Evolutionary conservation across 2,329 filamentous ascomycete genomes (phyloP), one percentile per base, ranked within the genome.

Genomic region (Cytospora mali): DNA sequence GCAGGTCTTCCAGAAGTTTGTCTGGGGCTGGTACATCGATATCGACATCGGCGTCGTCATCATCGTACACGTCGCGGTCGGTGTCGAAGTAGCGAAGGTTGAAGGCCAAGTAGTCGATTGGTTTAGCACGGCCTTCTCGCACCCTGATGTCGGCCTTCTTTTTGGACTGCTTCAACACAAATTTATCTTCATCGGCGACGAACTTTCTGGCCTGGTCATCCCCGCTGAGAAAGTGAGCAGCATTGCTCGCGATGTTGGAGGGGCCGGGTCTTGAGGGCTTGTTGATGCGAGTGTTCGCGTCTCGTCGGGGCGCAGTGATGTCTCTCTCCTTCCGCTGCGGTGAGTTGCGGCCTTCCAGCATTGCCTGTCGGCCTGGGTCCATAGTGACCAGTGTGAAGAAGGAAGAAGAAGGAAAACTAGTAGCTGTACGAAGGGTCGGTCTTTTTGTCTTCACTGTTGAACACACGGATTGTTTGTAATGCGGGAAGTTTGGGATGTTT

Each of bases 131-230:
- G 13, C 91, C 90, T 75, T 96, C 93, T 69, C 93, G 91, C 52
- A 98, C 93, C 48, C 95, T 89, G 69, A 99, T 96, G 68, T 93
- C 91, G 49, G 95, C 94, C 80, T 97, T 98, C 81, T 96, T 98
- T 82, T 98, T 99, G 53, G 94, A 90, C 77, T 99, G 95, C 76
- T 93, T 93, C 71, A 99, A 80, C 62, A 98, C 95, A 72, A 99
- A 99, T 67, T 90, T 88, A 79, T 99, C 95, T 75, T 99, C 95
- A 70, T 96, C 91, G 58, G 94, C 91, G 23, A 98, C 91, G 82
- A 95, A 99, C 72, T 89, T 84, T 28, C 88, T 83, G 68, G 88
- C 90, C 72, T 92, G 89, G 72, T 93, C 88, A 70, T 93, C 90
- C 72, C 92, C 86, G 62, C 89, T 89, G 65, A 91, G 77, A 69